These are phyloP conservation scores for Botrytis porri DNA, from an alignment of 2,329 filamentous ascomycete genomes.

Conservation along the genomic window DNA sequence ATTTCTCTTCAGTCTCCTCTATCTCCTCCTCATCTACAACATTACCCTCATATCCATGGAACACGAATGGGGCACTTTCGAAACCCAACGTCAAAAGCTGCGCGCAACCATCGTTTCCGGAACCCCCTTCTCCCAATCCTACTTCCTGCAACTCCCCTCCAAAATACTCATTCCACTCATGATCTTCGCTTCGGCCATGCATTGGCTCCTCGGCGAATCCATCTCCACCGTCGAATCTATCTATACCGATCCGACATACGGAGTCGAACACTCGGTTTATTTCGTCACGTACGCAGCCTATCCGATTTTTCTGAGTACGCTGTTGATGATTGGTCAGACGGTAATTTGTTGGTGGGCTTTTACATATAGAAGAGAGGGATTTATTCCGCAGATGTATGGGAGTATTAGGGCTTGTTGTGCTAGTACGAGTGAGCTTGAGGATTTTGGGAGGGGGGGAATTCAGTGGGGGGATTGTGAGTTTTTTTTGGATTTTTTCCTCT, in stretches of 20 bases:
- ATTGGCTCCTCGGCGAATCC: constrained; percentile 29
- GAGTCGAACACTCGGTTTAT: constrained; percentile 25
- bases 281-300: constrained; percentile 27
- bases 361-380: constrained; percentile 27
- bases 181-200: constrained; percentile 26
- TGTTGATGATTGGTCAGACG: constrained; percentile 27
- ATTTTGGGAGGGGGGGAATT: constrained; percentile 24
- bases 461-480: constrained; percentile 28
- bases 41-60: constrained; percentile 30
- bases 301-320: constrained; percentile 26
- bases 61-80: constrained; percentile 28
- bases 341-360: constrained; percentile 29
- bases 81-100: constrained; percentile 21
- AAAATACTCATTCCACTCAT: constrained; percentile 25
- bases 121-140: constrained; percentile 25
- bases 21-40: constrained; percentile 28
- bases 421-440: constrained; percentile 25
- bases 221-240: constrained; percentile 26
- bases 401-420: constrained; percentile 28
- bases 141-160: constrained; percentile 27
- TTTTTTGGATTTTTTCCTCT: not conserved
- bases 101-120: constrained; percentile 26
- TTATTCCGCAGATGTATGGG: constrained; percentile 30
- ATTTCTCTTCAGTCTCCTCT: constrained; percentile 27
- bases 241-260: constrained; percentile 22